These are phyloP conservation scores for Epichloe typhina DNA, from an alignment of 2,329 filamentous ascomycete genomes.

Conservation along the genomic window DNA sequence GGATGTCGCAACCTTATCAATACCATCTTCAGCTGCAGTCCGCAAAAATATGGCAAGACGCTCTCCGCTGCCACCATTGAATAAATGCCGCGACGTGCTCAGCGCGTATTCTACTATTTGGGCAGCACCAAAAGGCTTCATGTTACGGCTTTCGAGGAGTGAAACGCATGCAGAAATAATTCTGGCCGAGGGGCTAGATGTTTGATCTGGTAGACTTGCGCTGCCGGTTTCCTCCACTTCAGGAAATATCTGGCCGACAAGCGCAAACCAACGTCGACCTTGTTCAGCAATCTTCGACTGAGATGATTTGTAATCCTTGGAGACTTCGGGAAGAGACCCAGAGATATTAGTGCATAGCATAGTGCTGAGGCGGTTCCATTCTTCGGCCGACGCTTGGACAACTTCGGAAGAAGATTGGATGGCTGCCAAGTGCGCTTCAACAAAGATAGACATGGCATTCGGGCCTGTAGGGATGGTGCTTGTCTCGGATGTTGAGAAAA, in stretches of 20 bases:
- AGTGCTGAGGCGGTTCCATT: conserved; percentile 52
- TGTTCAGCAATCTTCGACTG: conserved; percentile 56
- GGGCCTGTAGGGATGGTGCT: conserved; percentile 18
- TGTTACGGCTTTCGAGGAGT: conserved; percentile 35
- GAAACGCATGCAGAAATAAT: conserved; percentile 24
- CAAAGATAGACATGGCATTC: conserved; percentile 26
- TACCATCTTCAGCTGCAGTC: conserved; percentile 39
- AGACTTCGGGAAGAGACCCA: conserved; percentile 68
- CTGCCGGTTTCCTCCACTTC: conserved; percentile 13
- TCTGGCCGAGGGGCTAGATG: conserved; percentile 15
- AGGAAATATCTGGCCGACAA: conserved; percentile 35
- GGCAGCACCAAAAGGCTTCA: conserved; percentile 45
- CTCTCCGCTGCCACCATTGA: conserved; percentile 18
- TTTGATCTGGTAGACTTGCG: conserved; percentile 15
- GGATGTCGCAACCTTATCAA: conserved; percentile 49
- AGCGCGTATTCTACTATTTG: conserved; percentile 28
- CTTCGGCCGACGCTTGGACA: conserved; percentile 35
- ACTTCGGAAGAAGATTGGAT: conserved; percentile 26
- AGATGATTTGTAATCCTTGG: conserved; percentile 60
- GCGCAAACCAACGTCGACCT: conserved; percentile 52
- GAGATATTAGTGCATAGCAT: conserved; percentile 54
- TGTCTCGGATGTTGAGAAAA: conserved; percentile 31
- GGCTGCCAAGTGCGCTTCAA: conserved; percentile 33
- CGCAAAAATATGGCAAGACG: conserved; percentile 31
- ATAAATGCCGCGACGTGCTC: conserved; percentile 27